A percentile compares a stretch with the other conserved stretches of the same genome.
These are phyloP conservation scores for Sarcomyxa edulis DNA, from an alignment of 768 basidiomycete genomes.

Conservation along the genomic window DNA sequence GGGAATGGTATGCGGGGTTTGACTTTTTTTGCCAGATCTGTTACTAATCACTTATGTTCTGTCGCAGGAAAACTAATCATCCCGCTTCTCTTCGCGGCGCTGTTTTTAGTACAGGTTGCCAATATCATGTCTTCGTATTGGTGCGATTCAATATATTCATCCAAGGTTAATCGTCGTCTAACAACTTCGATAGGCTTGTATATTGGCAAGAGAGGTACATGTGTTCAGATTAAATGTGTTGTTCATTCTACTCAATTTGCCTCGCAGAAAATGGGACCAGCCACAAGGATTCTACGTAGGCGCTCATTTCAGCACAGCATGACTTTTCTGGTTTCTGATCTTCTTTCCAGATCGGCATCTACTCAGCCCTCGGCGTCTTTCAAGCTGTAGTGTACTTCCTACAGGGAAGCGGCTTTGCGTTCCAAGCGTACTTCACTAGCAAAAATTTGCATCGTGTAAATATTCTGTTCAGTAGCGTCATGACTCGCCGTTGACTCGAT, in stretches of 20 bases:
- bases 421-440: no score
- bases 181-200: slow-evolving; percentile 50
- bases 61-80: no score
- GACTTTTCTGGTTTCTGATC: slow-evolving; percentile 47
- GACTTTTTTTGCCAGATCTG: slow-evolving; percentile 63
- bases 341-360: no score
- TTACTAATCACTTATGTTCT: slow-evolving; percentile 51
- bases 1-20: slow-evolving; percentile 63
- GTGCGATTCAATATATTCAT: slow-evolving; percentile 34
- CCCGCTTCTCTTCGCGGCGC: no score
- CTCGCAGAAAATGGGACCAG: slow-evolving; percentile 45
- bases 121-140: slow-evolving; percentile 73
- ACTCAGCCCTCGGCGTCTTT: no score
- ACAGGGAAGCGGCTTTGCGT: no score
- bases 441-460: no score
- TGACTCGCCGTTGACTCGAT: no score
- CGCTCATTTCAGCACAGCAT: slow-evolving; percentile 63
- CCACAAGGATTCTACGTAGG: slow-evolving; percentile 71
- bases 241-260: slow-evolving; percentile 7
- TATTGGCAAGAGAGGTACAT: slow-evolving; percentile 75
- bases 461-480: no score
- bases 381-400: no score
- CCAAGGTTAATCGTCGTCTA: not conserved
- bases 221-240: not conserved
- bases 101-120: no score